These are phyloP conservation scores for Xerocomus spinulosus DNA, from an alignment of 768 basidiomycete genomes.

Conservation along the genomic window DNA sequence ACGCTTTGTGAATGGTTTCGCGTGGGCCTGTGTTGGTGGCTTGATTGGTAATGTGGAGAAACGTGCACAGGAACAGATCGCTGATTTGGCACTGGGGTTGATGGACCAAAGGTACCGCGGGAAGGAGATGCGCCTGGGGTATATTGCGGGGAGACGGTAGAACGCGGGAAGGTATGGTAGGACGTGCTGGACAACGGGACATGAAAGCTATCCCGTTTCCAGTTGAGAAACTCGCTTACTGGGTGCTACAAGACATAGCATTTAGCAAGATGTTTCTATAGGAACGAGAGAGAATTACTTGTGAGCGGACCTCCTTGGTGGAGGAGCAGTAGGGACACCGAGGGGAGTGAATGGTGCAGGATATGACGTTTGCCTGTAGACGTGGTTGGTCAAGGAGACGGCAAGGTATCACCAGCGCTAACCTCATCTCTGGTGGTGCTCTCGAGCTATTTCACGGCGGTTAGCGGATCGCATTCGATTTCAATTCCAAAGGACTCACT, in stretches of 20 bases:
- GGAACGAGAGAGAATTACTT: constrained; percentile 16
- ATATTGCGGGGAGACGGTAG: constrained; percentile 2
- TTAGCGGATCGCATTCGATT: not conserved
- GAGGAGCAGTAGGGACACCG: constrained; percentile 16
- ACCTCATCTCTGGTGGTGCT: constrained; percentile 14
- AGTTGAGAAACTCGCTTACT: constrained; percentile 22
- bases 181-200: constrained; percentile 14
- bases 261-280: constrained; percentile 4
- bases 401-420: not conserved
- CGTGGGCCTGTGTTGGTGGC: not conserved
- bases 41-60: constrained; percentile 8
- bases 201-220: constrained; percentile 10
- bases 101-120: not conserved
- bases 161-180: constrained; percentile 29
- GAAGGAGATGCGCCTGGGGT: not conserved
- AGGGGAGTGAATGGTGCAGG: constrained; percentile 17
- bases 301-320: constrained; percentile 14
- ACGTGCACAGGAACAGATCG: not conserved
- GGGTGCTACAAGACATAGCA: constrained; percentile 9
- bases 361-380: constrained; percentile 17
- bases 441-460: constrained; percentile 5
- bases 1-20: constrained; percentile 7
- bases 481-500: constrained; percentile 13
- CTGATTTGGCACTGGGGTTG: constrained; percentile 2
- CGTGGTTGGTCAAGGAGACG: not conserved